phyloP scores from a whole-genome alignment of 1,284 basidiomycete species.

The Naganishia liquefaciens region DNA sequence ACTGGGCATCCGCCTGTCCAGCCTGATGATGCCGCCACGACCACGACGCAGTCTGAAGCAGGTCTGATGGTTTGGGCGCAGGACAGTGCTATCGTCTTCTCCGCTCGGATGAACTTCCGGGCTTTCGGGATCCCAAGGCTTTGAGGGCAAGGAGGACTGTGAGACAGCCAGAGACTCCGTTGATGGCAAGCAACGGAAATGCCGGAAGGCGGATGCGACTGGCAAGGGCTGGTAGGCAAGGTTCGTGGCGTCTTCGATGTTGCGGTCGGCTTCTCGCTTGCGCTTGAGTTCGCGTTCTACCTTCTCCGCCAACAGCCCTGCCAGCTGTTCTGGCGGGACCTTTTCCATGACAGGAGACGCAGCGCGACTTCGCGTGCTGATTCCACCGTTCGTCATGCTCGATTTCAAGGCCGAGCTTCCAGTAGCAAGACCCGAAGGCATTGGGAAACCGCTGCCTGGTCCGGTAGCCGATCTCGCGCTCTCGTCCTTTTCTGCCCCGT shows the following conservation, averaged over 20 bases:
- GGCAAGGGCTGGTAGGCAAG: conserved; percentile 65
- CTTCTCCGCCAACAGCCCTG: conserved; percentile 61
- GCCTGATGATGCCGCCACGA: conserved; percentile 73
- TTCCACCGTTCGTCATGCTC: neutral
- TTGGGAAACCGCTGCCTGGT: conserved; percentile 25
- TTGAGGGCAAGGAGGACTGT: conserved; percentile 46
- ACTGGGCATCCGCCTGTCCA: conserved; percentile 65
- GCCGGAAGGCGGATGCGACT: conserved; percentile 55
- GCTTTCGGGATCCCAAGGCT: conserved; percentile 32
- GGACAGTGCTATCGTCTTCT: conserved; percentile 26
- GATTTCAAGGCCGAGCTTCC: conserved; percentile 17
- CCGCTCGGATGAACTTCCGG: conserved; percentile 20
- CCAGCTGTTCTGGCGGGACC: conserved; percentile 60
- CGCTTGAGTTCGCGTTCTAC: conserved; percentile 68
- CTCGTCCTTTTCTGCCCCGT: conserved; percentile 42
- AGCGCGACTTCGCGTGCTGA: conserved; percentile 35
- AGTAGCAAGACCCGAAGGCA: neutral
- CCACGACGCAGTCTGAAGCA: conserved; percentile 73
- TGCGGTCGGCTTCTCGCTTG: conserved; percentile 66
- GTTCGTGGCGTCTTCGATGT: conserved; percentile 84
- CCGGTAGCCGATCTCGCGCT: conserved; percentile 36
- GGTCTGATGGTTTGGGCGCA: conserved; percentile 37
- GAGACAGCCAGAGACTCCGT: conserved; percentile 45
- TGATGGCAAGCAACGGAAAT: conserved; percentile 50
- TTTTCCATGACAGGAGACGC: conserved; percentile 47